Evolutionary conservation across 495 filamentous ascomycete genomes (phyloP).

Genomic region (Friedmanniomyces endolithicus): DNA sequence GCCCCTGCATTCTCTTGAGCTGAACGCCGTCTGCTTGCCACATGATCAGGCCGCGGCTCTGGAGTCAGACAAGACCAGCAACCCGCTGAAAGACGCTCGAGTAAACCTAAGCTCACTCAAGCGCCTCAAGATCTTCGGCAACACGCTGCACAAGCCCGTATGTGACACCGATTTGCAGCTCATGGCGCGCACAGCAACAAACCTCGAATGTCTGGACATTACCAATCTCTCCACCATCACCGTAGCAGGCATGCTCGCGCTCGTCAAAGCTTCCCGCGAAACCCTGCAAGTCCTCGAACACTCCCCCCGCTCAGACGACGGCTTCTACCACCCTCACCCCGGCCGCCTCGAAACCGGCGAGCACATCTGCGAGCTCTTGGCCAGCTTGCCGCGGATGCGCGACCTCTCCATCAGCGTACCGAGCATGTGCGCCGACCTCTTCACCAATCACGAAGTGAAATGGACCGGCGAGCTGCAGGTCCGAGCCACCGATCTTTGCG

Average conservation of each 20-base stretch:
- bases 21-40: slow-evolving; percentile 36
- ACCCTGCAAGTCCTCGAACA: slow-evolving; percentile 43
- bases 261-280: slow-evolving; percentile 35
- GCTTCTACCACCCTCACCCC: slow-evolving; percentile 37
- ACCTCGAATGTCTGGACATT: slow-evolving; percentile 40
- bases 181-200: slow-evolving; percentile 39
- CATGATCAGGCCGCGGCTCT: slow-evolving; percentile 26
- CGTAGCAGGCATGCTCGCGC: slow-evolving; percentile 37
- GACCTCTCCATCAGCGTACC: slow-evolving; percentile 40
- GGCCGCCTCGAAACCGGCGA: slow-evolving; percentile 25
- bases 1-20: slow-evolving; percentile 38
- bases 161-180: slow-evolving; percentile 36
- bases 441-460: slow-evolving; percentile 32
- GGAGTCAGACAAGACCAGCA: slow-evolving; percentile 22
- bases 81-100: slow-evolving; percentile 24
- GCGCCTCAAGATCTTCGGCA: slow-evolving; percentile 41
- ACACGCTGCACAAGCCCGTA: slow-evolving; percentile 40
- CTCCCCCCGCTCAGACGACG: slow-evolving; percentile 37
- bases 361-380: slow-evolving; percentile 38
- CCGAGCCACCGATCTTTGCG: slow-evolving; percentile 36
- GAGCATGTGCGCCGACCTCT: slow-evolving; percentile 37
- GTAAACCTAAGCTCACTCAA: slow-evolving; percentile 37
- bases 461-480: slow-evolving; percentile 41
- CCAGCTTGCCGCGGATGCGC: slow-evolving; percentile 34
- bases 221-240: slow-evolving; percentile 40